Percentiles rank a stretch among this genome's conserved stretches.
These are phyloP conservation scores for Fusarium citri DNA, from an alignment of 2,329 filamentous ascomycete genomes.

Conservation along the genomic window DNA sequence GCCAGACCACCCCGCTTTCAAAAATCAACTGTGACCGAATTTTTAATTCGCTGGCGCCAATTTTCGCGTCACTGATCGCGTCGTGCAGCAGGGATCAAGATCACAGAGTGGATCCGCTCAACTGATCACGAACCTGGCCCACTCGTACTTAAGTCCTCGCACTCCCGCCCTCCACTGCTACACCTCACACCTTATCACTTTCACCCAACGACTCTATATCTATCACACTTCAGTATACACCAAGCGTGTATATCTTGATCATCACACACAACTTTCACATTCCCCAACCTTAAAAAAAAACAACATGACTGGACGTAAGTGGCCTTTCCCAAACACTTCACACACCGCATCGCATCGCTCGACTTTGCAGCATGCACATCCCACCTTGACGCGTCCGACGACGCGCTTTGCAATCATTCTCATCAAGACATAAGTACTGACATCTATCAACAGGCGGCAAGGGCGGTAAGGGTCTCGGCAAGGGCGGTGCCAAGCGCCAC, in stretches of 20 bases:
- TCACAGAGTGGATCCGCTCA: conserved; percentile 38
- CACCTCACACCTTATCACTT: conserved; percentile 28
- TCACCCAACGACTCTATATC: conserved; percentile 28
- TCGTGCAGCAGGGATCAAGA: conserved; percentile 38
- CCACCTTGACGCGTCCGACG: background rate
- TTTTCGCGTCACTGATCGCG: conserved; percentile 42
- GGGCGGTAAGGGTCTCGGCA: conserved; percentile 97
- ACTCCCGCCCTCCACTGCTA: conserved; percentile 43
- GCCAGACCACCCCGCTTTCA: conserved; percentile 22
- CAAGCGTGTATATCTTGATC: conserved; percentile 27
- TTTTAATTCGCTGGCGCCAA: conserved; percentile 36
- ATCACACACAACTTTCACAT: conserved; percentile 26
- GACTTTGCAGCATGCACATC: background rate
- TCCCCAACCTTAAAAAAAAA: conserved; percentile 58
- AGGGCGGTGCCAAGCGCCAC: conserved; percentile 98
- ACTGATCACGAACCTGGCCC: conserved; percentile 55
- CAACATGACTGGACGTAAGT: conserved; percentile 80
- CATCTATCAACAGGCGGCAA: conserved; percentile 78
- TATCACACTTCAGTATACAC: conserved; percentile 22
- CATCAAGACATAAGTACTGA: conserved; percentile 68
- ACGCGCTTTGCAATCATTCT: conserved; percentile 60
- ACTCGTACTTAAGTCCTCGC: conserved; percentile 54
- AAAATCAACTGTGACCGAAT: conserved; percentile 27
- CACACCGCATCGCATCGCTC: conserved; percentile 8
- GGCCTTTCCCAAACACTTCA: background rate